Percentiles rank a stretch among this genome's conserved stretches.
Evolutionary conservation across 73 alveolate genomes (phyloP).

Genomic region (Diophrys sp.): DNA sequence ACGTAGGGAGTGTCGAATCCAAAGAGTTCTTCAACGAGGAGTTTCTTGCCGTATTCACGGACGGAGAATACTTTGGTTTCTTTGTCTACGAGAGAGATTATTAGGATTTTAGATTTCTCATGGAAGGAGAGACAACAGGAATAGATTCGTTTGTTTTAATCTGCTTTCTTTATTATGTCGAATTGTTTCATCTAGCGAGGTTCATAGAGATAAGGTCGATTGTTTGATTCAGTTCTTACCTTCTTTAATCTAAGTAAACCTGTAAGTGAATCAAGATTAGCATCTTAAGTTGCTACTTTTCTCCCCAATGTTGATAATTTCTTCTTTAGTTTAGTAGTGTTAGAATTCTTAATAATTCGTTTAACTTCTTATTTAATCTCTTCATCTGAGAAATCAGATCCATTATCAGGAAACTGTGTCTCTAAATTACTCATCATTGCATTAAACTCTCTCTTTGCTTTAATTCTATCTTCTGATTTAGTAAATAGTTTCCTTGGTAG

Average conservation of each 20-base stretch:
- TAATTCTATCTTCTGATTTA: not conserved
- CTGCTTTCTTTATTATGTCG: constrained; percentile 9
- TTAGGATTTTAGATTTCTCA: constrained; percentile 24
- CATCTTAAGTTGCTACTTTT: not conserved
- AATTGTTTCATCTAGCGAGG: not conserved
- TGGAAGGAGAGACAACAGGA: constrained; percentile 47
- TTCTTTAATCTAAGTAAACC: too few species aligned
- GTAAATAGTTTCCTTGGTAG: not conserved
- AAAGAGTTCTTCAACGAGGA: constrained; percentile 6
- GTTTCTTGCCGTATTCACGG: constrained; percentile 43
- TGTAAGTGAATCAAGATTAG: not conserved
- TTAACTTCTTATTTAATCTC: not conserved
- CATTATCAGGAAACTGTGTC: not conserved
- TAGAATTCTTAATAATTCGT: not conserved
- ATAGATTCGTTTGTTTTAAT: constrained; percentile 38
- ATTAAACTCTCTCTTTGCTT: not conserved
- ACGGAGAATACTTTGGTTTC: constrained; percentile 41
- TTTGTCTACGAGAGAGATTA: constrained; percentile 47
- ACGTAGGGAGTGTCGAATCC: constrained; percentile 3
- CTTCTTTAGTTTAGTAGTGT: not conserved
- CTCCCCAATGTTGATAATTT: too few species aligned
- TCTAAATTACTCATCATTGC: not conserved
- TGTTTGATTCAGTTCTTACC: not conserved
- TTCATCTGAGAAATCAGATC: not conserved
- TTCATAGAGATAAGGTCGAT: not conserved